Base-by-base conservation (phyloP, 164 flowering plant species). In the Annona squamosa region DNA sequence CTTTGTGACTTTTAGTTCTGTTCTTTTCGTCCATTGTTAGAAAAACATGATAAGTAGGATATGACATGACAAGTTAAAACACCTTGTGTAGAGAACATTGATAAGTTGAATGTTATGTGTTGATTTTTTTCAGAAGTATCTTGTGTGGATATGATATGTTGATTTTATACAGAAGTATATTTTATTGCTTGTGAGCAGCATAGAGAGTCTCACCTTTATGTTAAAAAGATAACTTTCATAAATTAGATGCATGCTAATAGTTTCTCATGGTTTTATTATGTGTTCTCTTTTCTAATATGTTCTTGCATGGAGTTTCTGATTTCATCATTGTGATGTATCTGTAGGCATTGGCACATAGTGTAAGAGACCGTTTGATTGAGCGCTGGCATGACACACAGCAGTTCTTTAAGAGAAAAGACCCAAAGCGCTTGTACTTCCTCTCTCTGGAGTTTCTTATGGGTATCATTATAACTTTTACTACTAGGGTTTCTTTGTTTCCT, bases 401-500 rank as follows among this genome's bases (percentile, higher is more conserved):
- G 9, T 73, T 83, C 75, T 81, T 84, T 79, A 86, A 85, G 81
- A 81, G 84, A 79, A 82, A 83, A 69, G 88, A 87, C 45, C 90
- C 88, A 37, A 87, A 87, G 83, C 86, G 87, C 47, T 45, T 86
- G 67, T 87, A 87, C 77, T 87, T 82, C 76, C 86, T 87, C 12
- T 87, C 90, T 0, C 78, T 87, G 45, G 90, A 87, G 82, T 87
- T 76, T 70, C 87, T 87, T 72, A 86, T 85, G 88, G 90, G 90
- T 84, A 85, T 72, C 42, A 45, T 64, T 52, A 26, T 10, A 61
- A 48, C 73, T 73, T 48, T 64, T 3, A 42, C 43, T 71, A 37
- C 18, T 63, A 17, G 65, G 41, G 65, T 63, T 63, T 63, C 7
- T 63, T 63, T 63, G 65, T 16, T 63, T 17, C 16, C 19, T 63